Evolutionary conservation across 805 yeast genomes (phyloP), one percentile per base, ranked within the genome.

Genomic region (Debaryomyces castellii): DNA sequence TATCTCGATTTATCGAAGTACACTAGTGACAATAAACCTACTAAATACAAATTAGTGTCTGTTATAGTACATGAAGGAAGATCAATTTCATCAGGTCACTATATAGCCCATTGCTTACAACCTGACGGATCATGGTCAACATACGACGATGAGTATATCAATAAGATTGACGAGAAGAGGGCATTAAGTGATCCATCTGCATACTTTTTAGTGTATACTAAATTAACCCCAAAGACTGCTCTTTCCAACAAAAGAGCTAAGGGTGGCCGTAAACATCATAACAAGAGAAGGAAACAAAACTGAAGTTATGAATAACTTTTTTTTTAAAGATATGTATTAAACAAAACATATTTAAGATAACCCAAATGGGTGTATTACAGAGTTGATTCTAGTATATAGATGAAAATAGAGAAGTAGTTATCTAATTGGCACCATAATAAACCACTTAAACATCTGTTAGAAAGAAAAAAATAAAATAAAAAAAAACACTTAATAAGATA

Each of bases 11-110:
- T 92, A 50, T 71, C 89, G 1, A 77, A 80, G 46, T 92, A 76
- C 63, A 55, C 68, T 43, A 50, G 60, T 6, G 39, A 45, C 32
- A 50, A 47, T 11, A 47, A 40, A 12, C 77, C 79, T 24, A 76
- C 78, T 5, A 57, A 54, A 44, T 94, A 94, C 66, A 85, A 83
- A 60, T 75, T 94, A 52, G 74, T 81, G 14, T 82, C 91, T 18
- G 96, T 92, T 14, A 87, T 92, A 49, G 92, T 90, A 4, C 99
- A 94, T 60, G 96, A 89, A 57, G 99, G 99, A 34, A 76, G 98
- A 51, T 87, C 96, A 1, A 83, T 91, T 11, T 83, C 90, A 38
- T 83, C 94, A 3, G 99, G 99, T 3, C 99, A 94, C 65, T 94
- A 94, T 59, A 80, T 90, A 48, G 87, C 96, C 0, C 89, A 88